A percentile compares a stretch with the other conserved stretches of the same genome.
phyloP scores from a whole-genome alignment of 441 rosid species.

The Sinapis alba region DNA sequence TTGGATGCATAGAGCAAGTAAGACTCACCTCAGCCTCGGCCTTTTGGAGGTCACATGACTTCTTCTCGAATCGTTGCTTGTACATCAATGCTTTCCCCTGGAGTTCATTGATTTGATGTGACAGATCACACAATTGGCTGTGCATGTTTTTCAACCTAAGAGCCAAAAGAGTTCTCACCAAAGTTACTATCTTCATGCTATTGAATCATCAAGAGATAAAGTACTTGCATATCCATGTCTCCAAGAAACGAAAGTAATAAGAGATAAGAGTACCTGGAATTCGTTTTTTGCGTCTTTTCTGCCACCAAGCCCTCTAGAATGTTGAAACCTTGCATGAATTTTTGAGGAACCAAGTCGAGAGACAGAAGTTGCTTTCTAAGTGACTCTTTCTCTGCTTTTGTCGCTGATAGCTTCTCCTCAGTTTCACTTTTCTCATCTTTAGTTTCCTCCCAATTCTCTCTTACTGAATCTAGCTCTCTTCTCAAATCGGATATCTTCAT shows the following conservation, averaged over 20 bases:
- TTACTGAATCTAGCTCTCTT: conserved; percentile 43
- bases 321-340: conserved; percentile 43
- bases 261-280: conserved; percentile 50
- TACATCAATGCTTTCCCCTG: conserved; percentile 47
- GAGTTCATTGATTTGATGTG: conserved; percentile 48
- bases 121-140: conserved; percentile 49
- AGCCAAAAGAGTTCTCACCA: background rate
- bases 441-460: conserved; percentile 39
- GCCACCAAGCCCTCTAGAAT: conserved; percentile 54
- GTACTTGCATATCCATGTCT: background rate
- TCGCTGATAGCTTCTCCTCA: conserved; percentile 40
- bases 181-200: background rate
- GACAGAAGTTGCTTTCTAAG: conserved; percentile 55
- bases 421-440: conserved; percentile 50
- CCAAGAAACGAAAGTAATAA: background rate
- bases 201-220: background rate
- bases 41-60: conserved; percentile 70
- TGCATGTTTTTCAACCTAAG: conserved; percentile 58
- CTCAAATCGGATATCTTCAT: conserved; percentile 43
- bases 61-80: conserved; percentile 64
- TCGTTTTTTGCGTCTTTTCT: conserved; percentile 45
- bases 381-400: conserved; percentile 54
- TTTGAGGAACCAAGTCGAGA: conserved; percentile 37
- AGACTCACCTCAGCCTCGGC: conserved; percentile 91
- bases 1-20: background rate